A percentile compares a stretch with the other conserved stretches of the same genome.
These are phyloP conservation scores for Tricholoma terreum DNA, from an alignment of 768 basidiomycete species.

Conservation along the genomic window DNA sequence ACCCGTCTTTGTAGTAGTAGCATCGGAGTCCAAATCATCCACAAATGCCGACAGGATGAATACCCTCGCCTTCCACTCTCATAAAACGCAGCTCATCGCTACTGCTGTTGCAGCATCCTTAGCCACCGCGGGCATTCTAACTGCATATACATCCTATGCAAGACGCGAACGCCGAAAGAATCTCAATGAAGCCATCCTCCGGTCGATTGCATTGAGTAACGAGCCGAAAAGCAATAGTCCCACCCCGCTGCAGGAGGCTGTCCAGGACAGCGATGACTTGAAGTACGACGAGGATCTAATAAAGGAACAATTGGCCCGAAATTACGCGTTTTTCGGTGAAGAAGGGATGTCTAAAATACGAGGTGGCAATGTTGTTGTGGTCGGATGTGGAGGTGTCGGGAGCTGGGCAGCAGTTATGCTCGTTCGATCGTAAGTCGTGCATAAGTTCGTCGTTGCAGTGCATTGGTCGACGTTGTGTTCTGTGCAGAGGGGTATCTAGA, in stretches of 20 bases:
- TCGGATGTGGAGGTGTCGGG: constrained; percentile 96
- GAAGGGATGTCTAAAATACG: constrained; percentile 82
- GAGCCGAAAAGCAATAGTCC: constrained; percentile 11
- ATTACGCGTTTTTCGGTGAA: constrained; percentile 93
- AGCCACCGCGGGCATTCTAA: constrained; percentile 56
- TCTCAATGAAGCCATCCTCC: constrained; percentile 55
- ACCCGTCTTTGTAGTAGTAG: too few relatives aligned
- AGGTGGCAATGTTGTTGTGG: constrained; percentile 72
- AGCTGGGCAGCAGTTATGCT: constrained; percentile 96
- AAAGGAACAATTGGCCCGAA: constrained; percentile 86
- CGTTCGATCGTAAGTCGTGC: constrained; percentile 72
- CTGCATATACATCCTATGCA: constrained; percentile 51
- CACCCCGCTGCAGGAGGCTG: constrained; percentile 5
- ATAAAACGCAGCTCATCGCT: constrained; percentile 61
- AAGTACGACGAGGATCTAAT: constrained; percentile 79
- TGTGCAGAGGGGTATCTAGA: constrained; percentile 62
- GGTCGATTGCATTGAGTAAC: constrained; percentile 42
- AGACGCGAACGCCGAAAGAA: constrained; percentile 48
- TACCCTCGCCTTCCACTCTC: constrained; percentile 28
- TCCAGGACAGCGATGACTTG: constrained; percentile 4
- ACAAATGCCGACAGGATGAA: constrained; percentile 13
- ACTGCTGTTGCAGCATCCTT: constrained; percentile 65
- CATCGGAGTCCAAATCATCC: background rate
- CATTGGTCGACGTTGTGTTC: background rate
- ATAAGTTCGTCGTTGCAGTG: background rate